Evolutionary conservation across 208 protist species (phyloP).

Genomic region (Phytomonas sp.): DNA sequence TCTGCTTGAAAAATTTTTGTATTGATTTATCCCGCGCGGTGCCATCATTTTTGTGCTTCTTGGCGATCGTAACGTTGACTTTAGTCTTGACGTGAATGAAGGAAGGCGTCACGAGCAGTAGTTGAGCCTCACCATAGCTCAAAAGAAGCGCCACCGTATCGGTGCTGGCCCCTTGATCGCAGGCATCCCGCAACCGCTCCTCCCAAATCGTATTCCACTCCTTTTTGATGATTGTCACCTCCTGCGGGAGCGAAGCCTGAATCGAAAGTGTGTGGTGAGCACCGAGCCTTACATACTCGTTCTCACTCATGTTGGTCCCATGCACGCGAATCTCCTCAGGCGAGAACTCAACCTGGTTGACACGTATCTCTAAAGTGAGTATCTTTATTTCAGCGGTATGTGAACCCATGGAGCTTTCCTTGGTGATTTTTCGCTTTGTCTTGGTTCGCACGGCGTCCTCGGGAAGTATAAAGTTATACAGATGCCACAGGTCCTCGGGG

Average conservation of each 20-base stretch:
- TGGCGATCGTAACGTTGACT: conserved; percentile 81
- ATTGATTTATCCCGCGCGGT: conserved; percentile 84
- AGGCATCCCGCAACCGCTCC: conserved; percentile 60
- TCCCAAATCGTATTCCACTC: conserved; percentile 84
- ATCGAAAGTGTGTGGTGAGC: conserved; percentile 92
- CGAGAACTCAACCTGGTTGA: conserved; percentile 53
- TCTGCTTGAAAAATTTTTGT: conserved; percentile 88
- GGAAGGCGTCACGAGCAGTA: conserved; percentile 89
- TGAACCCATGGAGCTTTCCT: conserved; percentile 44
- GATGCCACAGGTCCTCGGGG: conserved; percentile 95
- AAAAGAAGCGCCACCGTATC: conserved; percentile 94
- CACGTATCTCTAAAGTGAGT: conserved; percentile 42
- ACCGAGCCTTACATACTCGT: conserved; percentile 87
- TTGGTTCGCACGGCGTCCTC: conserved; percentile 74
- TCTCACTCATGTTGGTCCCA: conserved; percentile 86
- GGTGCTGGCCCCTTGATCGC: conserved; percentile 50
- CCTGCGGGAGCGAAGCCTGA: conserved; percentile 62
- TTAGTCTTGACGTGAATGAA: conserved; percentile 91
- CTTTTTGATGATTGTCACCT: conserved; percentile 89
- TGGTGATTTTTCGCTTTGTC: conserved; percentile 68
- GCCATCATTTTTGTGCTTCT: conserved; percentile 79
- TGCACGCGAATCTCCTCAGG: conserved; percentile 75
- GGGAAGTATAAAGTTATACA: conserved; percentile 93
- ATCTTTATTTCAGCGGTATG: conserved; percentile 47
- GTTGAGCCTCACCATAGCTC: conserved; percentile 87